These are phyloP conservation scores for Triticum aestivum DNA, from an alignment of 176 grass and related monocot species.

Conservation along the genomic window DNA sequence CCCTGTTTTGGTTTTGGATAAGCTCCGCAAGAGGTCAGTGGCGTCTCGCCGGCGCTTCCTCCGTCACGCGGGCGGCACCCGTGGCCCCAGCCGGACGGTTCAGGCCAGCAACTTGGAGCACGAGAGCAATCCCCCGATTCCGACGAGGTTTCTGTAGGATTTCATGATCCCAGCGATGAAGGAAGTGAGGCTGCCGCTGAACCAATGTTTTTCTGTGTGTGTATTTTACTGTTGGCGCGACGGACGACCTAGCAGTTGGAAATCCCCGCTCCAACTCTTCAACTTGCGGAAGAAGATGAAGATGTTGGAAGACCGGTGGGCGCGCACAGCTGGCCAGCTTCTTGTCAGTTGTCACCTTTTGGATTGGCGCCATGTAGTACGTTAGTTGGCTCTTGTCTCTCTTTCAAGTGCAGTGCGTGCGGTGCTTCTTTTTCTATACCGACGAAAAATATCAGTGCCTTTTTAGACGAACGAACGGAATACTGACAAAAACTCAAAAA, in stretches of 20 bases:
- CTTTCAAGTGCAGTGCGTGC: background rate
- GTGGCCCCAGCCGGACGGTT: background rate
- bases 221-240: background rate
- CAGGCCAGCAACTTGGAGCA: background rate
- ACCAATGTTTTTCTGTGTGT: background rate
- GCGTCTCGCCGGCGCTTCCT: slow-evolving; percentile 8
- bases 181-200: background rate
- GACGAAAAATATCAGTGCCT: background rate
- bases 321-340: background rate
- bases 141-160: background rate
- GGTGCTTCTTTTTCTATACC: background rate
- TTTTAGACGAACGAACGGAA: no score
- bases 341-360: background rate
- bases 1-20: background rate
- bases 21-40: background rate
- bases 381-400: background rate
- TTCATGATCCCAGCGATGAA: background rate
- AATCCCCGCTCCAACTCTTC: background rate
- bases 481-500: no score
- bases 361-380: no score
- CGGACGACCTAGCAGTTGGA: background rate
- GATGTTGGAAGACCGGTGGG: background rate
- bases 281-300: background rate
- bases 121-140: background rate
- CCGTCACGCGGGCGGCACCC: slow-evolving; percentile 31